phyloP scores from a whole-genome alignment of 768 basidiomycete species.

The Hypsizygus marmoreus region DNA sequence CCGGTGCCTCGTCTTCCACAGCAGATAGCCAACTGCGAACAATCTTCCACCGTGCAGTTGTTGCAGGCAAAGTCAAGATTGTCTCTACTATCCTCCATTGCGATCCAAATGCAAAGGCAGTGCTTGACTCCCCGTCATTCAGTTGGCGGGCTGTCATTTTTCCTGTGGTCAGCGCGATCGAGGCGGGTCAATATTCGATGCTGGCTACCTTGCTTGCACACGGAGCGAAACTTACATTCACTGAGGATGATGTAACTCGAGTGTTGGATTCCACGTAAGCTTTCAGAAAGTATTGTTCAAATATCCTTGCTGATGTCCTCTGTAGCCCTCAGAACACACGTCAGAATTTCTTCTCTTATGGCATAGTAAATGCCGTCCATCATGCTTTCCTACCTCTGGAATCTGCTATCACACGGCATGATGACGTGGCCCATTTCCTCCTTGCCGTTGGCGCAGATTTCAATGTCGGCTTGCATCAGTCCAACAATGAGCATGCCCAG shows the following conservation, averaged over 20 bases:
- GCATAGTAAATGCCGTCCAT: conserved; percentile 26
- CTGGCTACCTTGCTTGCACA: conserved; percentile 41
- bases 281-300: background rate
- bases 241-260: conserved; percentile 37
- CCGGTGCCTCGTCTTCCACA: conserved; percentile 43
- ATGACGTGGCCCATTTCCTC: conserved; percentile 42
- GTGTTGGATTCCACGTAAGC: conserved; percentile 36
- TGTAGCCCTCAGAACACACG: conserved; percentile 18
- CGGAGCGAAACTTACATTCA: conserved; percentile 37
- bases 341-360: conserved; percentile 21
- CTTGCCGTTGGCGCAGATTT: conserved; percentile 36
- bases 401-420: conserved; percentile 33
- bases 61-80: conserved; percentile 35
- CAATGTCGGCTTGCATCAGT: conserved; percentile 32
- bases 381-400: conserved; percentile 37
- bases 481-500: conserved; percentile 19
- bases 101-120: conserved; percentile 40
- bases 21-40: conserved; percentile 39
- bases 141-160: conserved; percentile 27
- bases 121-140: conserved; percentile 40
- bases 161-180: conserved; percentile 41
- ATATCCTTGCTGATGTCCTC: background rate
- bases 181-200: conserved; percentile 32
- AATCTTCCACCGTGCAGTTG: conserved; percentile 42
- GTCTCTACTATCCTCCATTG: conserved; percentile 41